Evolutionary conservation across 2,329 filamentous ascomycete genomes (phyloP).

Genomic region (Monascus ruber): DNA sequence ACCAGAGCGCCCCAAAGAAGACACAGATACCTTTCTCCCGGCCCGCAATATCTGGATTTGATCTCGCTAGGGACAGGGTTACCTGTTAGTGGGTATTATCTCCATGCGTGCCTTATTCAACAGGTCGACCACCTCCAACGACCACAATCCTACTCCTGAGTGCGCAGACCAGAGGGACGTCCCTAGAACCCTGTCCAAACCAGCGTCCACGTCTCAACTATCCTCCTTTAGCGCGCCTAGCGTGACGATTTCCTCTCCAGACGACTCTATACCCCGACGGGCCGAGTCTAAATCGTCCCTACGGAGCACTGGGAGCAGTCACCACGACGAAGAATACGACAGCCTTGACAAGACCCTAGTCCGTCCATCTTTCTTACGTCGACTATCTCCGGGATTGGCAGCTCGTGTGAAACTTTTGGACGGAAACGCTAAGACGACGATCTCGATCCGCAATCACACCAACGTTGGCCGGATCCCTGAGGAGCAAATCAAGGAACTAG

Average conservation of each 20-base stretch:
- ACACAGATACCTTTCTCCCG: too few species aligned
- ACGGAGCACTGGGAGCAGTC: constrained; percentile 21
- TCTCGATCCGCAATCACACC: constrained; percentile 13
- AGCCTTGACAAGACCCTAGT: constrained; percentile 17
- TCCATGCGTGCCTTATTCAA: constrained; percentile 27
- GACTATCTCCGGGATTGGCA: constrained; percentile 31
- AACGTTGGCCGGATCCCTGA: constrained; percentile 30
- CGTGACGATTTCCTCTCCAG: constrained; percentile 18
- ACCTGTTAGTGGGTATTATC: constrained; percentile 12
- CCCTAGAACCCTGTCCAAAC: constrained; percentile 4
- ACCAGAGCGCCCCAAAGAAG: too few species aligned
- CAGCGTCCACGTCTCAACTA: constrained; percentile 13
- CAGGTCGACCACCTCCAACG: constrained; percentile 16
- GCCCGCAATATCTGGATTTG: too few species aligned
- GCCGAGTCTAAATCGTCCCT: constrained; percentile 27
- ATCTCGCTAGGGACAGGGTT: too few species aligned
- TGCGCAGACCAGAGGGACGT: constrained; percentile 1
- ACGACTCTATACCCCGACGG: constrained; percentile 17
- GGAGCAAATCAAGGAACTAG: constrained; percentile 30
- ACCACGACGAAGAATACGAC: constrained; percentile 16
- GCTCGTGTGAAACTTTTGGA: constrained; percentile 33
- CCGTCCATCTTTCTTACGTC: constrained; percentile 28
- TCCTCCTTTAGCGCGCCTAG: constrained; percentile 13
- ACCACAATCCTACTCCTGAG: constrained; percentile 1
- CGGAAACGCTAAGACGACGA: constrained; percentile 18